phyloP scores from a whole-genome alignment of 352 stramenopile species.

The Plasmopara halstedii region DNA sequence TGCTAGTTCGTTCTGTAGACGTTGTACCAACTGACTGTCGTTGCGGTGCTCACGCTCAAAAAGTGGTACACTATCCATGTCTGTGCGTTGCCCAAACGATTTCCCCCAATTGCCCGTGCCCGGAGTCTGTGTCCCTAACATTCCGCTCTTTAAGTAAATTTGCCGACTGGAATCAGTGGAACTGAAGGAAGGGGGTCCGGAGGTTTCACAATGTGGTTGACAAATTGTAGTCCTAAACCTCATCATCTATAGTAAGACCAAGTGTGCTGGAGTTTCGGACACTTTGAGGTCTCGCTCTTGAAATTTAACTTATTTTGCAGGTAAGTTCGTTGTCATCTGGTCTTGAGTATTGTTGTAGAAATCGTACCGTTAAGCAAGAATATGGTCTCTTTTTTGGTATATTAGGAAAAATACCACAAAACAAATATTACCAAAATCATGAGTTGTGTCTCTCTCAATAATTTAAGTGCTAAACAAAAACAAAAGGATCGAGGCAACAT shows the following conservation, averaged over 20 bases:
- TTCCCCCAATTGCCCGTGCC: constrained; percentile 40
- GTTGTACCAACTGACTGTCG: constrained; percentile 76
- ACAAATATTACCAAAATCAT: no score
- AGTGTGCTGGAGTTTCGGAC: no score
- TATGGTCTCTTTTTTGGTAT: no score
- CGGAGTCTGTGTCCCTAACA: constrained; percentile 32
- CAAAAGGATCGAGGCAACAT: no score
- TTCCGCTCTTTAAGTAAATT: constrained; percentile 8
- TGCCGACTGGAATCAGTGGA: constrained; percentile 16
- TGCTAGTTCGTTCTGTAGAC: constrained; percentile 74
- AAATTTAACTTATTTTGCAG: no score
- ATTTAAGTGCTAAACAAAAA: no score
- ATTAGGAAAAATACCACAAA: no score
- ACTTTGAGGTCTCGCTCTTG: no score
- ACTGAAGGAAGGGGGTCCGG: constrained; percentile 11
- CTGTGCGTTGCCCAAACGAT: constrained; percentile 35
- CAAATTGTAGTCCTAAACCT: constrained; percentile 6
- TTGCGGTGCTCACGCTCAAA: constrained; percentile 85
- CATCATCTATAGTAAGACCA: constrained; percentile 9
- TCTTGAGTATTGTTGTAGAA: no score
- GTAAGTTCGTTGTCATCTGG: no score
- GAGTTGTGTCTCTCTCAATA: constrained; percentile 12
- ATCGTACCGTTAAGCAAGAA: no score
- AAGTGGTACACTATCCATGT: constrained; percentile 79
- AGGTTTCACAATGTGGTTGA: constrained; percentile 12